phyloP scores from a whole-genome alignment of 495 filamentous ascomycete species.

The Aspergillus avenaceus region DNA sequence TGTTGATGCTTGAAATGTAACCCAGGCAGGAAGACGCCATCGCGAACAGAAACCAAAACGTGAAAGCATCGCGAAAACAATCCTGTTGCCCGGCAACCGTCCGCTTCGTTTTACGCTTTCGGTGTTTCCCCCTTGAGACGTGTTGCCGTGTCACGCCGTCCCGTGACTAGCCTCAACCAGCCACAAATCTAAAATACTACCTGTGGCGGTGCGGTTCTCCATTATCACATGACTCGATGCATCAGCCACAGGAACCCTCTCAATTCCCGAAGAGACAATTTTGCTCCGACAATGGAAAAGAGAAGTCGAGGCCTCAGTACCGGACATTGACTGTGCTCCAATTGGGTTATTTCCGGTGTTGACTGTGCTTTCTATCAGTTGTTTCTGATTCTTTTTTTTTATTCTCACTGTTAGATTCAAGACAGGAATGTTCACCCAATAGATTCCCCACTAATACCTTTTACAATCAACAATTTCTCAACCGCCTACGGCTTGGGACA shows the following conservation, averaged over 20 bases:
- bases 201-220: slow-evolving; percentile 10
- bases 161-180: slow-evolving; percentile 7
- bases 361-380: not conserved
- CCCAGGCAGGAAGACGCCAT: slow-evolving; percentile 18
- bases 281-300: slow-evolving; percentile 9
- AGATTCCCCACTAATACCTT: not conserved
- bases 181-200: slow-evolving; percentile 7
- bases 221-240: slow-evolving; percentile 3
- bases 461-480: not conserved
- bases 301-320: slow-evolving; percentile 3
- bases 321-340: slow-evolving; percentile 8
- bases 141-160: slow-evolving; percentile 12
- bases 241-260: slow-evolving; percentile 10
- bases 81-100: slow-evolving; percentile 18
- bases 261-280: slow-evolving; percentile 20
- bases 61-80: slow-evolving; percentile 17
- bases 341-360: slow-evolving; percentile 4
- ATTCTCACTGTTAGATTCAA: not conserved
- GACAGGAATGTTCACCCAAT: not conserved
- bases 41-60: slow-evolving; percentile 18
- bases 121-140: not conserved
- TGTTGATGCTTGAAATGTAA: slow-evolving; percentile 15
- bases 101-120: slow-evolving; percentile 5
- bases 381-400: not conserved
- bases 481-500: not conserved